Percentiles rank a stretch among this genome's conserved stretches.
Evolutionary conservation across 495 filamentous ascomycete species (phyloP).

Genomic region (Cercophora scortea): DNA sequence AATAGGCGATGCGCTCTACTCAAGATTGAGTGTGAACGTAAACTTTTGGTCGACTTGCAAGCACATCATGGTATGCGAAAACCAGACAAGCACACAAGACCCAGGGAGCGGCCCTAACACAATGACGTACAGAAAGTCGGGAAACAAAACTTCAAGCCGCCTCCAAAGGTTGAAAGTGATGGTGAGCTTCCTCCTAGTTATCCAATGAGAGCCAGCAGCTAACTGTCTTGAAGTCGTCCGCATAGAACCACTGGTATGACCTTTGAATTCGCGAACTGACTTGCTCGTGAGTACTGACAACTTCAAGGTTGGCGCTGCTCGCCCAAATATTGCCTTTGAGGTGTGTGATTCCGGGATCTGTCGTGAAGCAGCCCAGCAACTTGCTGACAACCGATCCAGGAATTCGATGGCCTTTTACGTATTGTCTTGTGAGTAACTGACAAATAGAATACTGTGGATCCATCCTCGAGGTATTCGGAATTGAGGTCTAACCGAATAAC

Average conservation of each 20-base stretch:
- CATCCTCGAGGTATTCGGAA: too few species aligned
- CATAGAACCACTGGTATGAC: conserved; percentile 20
- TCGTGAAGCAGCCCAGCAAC: neutral
- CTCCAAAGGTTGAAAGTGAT: conserved; percentile 80
- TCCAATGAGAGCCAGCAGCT: neutral
- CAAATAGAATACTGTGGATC: too few species aligned
- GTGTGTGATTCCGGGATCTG: neutral
- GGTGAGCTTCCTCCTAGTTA: conserved; percentile 46
- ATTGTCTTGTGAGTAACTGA: conserved; percentile 51
- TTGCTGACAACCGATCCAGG: conserved; percentile 21
- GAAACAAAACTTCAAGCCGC: conserved; percentile 90
- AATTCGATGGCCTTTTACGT: conserved; percentile 86
- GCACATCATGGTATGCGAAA: conserved; percentile 54
- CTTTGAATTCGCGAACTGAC: too few species aligned
- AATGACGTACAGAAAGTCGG: conserved; percentile 58
- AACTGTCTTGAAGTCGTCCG: conserved; percentile 14
- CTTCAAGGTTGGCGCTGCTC: conserved; percentile 60
- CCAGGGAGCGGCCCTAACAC: neutral
- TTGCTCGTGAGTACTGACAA: conserved; percentile 39
- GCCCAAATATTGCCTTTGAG: conserved; percentile 81
- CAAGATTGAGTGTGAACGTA: conserved; percentile 78
- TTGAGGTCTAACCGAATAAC: neutral
- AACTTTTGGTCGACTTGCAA: conserved; percentile 89
- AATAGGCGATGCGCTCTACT: conserved; percentile 72
- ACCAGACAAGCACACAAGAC: too few species aligned